Percentiles rank a stretch among this genome's conserved stretches.
phyloP scores from a whole-genome alignment of 108 stramenopile species.

The Pelagomonas calceolata region DNA sequence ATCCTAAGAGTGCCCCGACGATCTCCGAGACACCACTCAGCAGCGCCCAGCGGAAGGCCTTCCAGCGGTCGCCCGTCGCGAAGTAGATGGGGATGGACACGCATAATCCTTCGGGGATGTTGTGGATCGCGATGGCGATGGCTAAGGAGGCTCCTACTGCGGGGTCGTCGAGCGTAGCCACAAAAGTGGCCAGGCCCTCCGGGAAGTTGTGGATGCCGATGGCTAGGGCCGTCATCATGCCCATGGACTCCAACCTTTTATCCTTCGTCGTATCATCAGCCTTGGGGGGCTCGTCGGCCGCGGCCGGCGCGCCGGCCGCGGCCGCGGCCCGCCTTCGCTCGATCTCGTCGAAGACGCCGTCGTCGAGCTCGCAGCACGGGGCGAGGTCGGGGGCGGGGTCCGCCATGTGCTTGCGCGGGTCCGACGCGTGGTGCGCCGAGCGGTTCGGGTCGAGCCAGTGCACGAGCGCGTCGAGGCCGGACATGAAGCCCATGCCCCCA shows the following conservation, averaged over 20 bases:
- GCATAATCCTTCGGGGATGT: conserved; percentile 76
- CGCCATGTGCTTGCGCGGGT: not conserved
- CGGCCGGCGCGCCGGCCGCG: no score
- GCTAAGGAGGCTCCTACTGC: conserved; percentile 59
- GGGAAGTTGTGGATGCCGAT: conserved; percentile 80
- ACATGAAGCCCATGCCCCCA: conserved; percentile 46
- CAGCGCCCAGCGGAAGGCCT: conserved; percentile 62
- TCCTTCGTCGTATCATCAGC: not conserved
- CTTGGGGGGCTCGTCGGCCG: no score
- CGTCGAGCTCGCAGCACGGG: not conserved
- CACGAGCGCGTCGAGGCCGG: conserved; percentile 8
- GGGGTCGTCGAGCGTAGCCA: conserved; percentile 56
- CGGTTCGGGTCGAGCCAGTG: not conserved
- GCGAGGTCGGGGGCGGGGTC: not conserved
- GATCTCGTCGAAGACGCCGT: not conserved
- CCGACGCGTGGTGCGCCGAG: not conserved
- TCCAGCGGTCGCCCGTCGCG: conserved; percentile 64
- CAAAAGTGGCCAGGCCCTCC: conserved; percentile 78
- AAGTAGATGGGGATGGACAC: conserved; percentile 77
- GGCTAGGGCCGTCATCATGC: conserved; percentile 58
- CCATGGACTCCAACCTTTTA: conserved; percentile 40
- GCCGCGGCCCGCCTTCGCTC: not conserved
- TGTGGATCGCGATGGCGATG: conserved; percentile 75
- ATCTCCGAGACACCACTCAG: conserved; percentile 64
- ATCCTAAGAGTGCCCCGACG: conserved; percentile 60